Evolutionary conservation across 371 early-diverging fungal species (phyloP).

Genomic region (Thermomucor indicae-seudaticae): DNA sequence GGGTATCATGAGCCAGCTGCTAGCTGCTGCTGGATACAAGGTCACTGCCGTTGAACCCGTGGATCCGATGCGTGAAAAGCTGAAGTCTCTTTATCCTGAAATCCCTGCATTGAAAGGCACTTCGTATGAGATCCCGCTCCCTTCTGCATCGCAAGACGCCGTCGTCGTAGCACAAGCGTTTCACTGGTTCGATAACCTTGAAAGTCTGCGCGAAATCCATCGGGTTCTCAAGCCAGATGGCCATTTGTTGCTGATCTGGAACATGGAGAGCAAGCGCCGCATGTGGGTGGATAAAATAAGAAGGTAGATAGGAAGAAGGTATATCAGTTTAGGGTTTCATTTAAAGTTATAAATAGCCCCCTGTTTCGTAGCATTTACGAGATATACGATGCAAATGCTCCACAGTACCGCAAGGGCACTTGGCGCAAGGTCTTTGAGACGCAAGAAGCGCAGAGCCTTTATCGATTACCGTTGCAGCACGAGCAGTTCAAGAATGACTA

Average conservation of each 20-base stretch:
- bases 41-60: constrained; percentile 49
- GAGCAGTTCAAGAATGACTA: constrained; percentile 17
- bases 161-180: constrained; percentile 53
- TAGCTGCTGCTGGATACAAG: constrained; percentile 15
- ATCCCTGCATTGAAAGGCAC: constrained; percentile 35
- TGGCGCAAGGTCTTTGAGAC: constrained; percentile 35
- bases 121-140: constrained; percentile 38
- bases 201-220: constrained; percentile 39
- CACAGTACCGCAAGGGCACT: constrained; percentile 34
- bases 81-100: constrained; percentile 17
- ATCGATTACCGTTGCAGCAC: constrained; percentile 18
- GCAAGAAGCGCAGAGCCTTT: constrained; percentile 20
- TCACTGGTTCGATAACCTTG: constrained; percentile 53
- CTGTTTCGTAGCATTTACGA: constrained; percentile 22
- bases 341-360: background rate
- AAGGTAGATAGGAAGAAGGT: constrained; percentile 16
- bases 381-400: constrained; percentile 21
- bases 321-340: background rate
- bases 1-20: constrained; percentile 36
- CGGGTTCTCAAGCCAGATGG: constrained; percentile 49
- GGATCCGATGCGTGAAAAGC: constrained; percentile 36
- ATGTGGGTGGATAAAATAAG: constrained; percentile 34
- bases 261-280: constrained; percentile 39
- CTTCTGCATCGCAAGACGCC: constrained; percentile 31
- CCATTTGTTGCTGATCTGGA: constrained; percentile 40